Evolutionary conservation across 805 yeast genomes (phyloP).

Genomic region (Candida golubevii): DNA sequence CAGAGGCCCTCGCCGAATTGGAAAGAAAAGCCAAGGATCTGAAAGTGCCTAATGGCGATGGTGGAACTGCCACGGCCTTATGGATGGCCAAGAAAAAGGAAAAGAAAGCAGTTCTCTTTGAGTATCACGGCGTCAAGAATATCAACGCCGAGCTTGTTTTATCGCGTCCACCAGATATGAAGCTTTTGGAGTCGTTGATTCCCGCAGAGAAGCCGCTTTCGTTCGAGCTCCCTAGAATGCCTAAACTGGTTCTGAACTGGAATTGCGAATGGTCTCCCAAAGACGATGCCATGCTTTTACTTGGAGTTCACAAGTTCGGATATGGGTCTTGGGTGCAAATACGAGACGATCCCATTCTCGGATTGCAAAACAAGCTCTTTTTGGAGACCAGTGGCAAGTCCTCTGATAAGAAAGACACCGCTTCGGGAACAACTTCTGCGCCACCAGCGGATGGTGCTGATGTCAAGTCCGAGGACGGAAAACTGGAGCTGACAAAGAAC

Average conservation of each 20-base stretch:
- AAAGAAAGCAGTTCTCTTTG: conserved; percentile 85
- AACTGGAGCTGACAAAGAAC: conserved; percentile 14
- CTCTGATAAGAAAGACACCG: conserved; percentile 13
- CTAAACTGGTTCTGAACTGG: conserved; percentile 90
- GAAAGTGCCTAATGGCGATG: conserved; percentile 36
- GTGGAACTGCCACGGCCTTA: conserved; percentile 41
- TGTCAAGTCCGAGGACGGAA: conserved; percentile 6
- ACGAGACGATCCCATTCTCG: conserved; percentile 90
- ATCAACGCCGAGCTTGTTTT: conserved; percentile 86
- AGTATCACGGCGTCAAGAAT: conserved; percentile 80
- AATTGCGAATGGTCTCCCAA: conserved; percentile 75
- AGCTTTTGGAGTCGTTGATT: conserved; percentile 49
- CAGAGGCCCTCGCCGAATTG: conserved; percentile 49
- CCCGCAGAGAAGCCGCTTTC: conserved; percentile 53
- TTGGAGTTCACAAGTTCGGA: conserved; percentile 90
- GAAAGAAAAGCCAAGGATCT: conserved; percentile 59
- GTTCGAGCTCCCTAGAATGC: conserved; percentile 57
- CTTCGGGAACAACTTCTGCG: not conserved
- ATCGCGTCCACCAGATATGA: conserved; percentile 82
- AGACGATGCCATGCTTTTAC: conserved; percentile 82
- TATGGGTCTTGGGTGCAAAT: conserved; percentile 94
- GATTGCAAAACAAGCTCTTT: conserved; percentile 78
- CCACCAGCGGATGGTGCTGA: not conserved
- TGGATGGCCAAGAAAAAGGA: conserved; percentile 71
- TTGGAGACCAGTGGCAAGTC: conserved; percentile 37